Base-by-base conservation (phyloP, 139 green algal genomes). In the Coccomyxa sp. region DNA sequence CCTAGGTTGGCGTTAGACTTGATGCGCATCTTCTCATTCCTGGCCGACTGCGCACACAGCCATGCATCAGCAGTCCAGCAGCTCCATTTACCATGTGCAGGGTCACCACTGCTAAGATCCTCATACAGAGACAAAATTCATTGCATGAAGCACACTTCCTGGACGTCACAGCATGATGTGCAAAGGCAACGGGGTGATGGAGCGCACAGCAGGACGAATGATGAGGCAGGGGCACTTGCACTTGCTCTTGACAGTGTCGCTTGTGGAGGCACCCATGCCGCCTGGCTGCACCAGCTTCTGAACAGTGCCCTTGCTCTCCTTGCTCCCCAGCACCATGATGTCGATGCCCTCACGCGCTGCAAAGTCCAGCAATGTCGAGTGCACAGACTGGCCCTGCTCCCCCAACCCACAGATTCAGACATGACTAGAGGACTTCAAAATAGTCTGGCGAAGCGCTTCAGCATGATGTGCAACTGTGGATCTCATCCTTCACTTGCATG, bases 11-110 rank as follows among this genome's bases (percentile, higher is more conserved):
- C 30, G 18, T 81, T 67, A 21, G 79, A 84, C 13, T 81, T 84
- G 79, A 87, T 87, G 30, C 83, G 79, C 83, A 87, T 83, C 83
- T 87, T 87, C 59, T 87, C 83, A 79, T 83, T 87, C 13, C 83
- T 66, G 21, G 83, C 83, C 13, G 74, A 68, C 83, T 87, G 79
- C 79, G 38, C 38, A 51, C 38, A 51, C 38, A 51, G 38, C 38
- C 82, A 16, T 14, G 32, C 38, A 79, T 38, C 13, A 81, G 81
- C 38, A 71, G 71, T 51, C 38, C 38, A 51, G 3, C 7, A 51
- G 38, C 38, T 51, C 38, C 38, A 3, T 11, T 11, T 11, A 51
- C 38, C 38, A 51, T 51, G 3, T 51, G 38, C 38, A 51, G 38
- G 38, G 3, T 51, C 38, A 51, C 38, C 38, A 51, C 38, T 51